Evolutionary conservation across 495 filamentous ascomycete genomes (phyloP).

Genomic region (Evernia prunastri): DNA sequence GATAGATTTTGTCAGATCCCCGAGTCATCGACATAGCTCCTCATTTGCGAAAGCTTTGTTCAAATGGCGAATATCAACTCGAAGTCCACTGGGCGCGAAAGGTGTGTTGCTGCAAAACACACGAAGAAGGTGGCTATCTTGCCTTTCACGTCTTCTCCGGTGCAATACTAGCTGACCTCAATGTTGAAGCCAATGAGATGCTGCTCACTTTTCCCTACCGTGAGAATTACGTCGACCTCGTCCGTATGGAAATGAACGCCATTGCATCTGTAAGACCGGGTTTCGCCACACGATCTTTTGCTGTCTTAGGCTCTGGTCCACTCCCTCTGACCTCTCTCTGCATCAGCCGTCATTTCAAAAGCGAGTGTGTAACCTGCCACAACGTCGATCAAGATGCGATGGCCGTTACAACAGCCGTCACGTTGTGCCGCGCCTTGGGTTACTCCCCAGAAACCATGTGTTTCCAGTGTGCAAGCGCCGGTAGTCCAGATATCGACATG

Average conservation of each 20-base stretch:
- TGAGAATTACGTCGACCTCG: slow-evolving; percentile 39
- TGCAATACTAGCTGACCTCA: not conserved
- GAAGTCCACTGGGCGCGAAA: slow-evolving; percentile 36
- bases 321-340: slow-evolving; percentile 38
- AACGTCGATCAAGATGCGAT: slow-evolving; percentile 32
- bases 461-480: slow-evolving; percentile 32
- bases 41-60: slow-evolving; percentile 33
- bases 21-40: slow-evolving; percentile 25
- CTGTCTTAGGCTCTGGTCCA: slow-evolving; percentile 41
- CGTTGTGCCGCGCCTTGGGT: slow-evolving; percentile 30
- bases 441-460: slow-evolving; percentile 23
- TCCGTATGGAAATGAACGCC: slow-evolving; percentile 36
- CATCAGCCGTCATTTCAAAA: slow-evolving; percentile 22
- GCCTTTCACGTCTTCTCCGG: not conserved
- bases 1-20: slow-evolving; percentile 28
- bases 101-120: slow-evolving; percentile 22
- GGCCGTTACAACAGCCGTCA: slow-evolving; percentile 31
- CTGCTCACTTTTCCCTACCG: slow-evolving; percentile 39
- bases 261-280: slow-evolving; percentile 25
- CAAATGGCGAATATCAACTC: slow-evolving; percentile 35
- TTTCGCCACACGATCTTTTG: slow-evolving; percentile 18
- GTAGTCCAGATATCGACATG: slow-evolving; percentile 23
- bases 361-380: slow-evolving; percentile 16
- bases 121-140: slow-evolving; percentile 18
- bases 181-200: slow-evolving; percentile 18